Evolutionary conservation across 495 filamentous ascomycete genomes (phyloP).

Genomic region (Penicillium daleae): DNA sequence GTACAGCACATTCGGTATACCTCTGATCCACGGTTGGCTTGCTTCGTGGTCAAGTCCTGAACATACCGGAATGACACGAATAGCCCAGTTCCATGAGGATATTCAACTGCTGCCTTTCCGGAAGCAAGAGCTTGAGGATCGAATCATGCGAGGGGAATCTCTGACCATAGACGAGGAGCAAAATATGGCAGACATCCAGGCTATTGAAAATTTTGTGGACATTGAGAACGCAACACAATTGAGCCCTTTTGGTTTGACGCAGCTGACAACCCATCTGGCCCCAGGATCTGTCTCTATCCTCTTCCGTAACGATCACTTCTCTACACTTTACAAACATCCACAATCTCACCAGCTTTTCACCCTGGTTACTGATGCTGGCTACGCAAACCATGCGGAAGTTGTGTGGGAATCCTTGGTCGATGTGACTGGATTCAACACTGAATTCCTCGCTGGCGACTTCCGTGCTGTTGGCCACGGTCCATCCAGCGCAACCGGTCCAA

Average conservation of each 20-base stretch:
- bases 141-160: conserved; percentile 60
- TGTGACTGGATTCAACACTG: conserved; percentile 78
- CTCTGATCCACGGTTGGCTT: conserved; percentile 94
- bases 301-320: conserved; percentile 97
- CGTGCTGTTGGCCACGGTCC: conserved; percentile 68
- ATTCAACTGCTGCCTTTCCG: conserved; percentile 84
- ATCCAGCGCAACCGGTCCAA: conserved; percentile 28
- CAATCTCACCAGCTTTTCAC: conserved; percentile 70
- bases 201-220: conserved; percentile 79
- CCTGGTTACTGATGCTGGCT: conserved; percentile 91
- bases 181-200: conserved; percentile 76
- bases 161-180: conserved; percentile 66
- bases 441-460: conserved; percentile 91
- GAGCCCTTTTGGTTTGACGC: conserved; percentile 76
- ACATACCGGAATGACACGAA: conserved; percentile 67
- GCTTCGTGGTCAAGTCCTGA: conserved; percentile 64
- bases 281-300: conserved; percentile 83
- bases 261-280: conserved; percentile 63
- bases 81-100: conserved; percentile 84
- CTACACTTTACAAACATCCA: conserved; percentile 84
- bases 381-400: conserved; percentile 83
- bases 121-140: conserved; percentile 85
- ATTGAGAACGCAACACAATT: conserved; percentile 80
- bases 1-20: conserved; percentile 84
- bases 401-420: conserved; percentile 95